phyloP scores from a whole-genome alignment of 495 filamentous ascomycete genomes.

The Trichoderma virens region DNA sequence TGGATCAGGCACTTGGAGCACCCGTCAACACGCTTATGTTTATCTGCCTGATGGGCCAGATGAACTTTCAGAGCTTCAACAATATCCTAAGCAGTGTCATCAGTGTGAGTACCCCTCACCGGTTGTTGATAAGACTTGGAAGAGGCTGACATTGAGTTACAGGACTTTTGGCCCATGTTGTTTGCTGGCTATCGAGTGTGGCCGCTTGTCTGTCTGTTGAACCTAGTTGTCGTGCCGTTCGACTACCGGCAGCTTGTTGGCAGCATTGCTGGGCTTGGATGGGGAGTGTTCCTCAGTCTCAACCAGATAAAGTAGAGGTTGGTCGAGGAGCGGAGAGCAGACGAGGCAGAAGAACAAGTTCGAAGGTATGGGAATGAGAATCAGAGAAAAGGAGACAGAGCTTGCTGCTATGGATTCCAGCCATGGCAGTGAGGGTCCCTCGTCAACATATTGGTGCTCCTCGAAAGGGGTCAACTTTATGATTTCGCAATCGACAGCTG shows the following conservation, averaged over 20 bases:
- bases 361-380: neutral
- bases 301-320: neutral
- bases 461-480: too few relatives aligned
- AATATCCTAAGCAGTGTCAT: neutral
- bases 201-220: neutral
- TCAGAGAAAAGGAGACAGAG: too few relatives aligned
- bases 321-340: neutral
- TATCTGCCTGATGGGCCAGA: slow-evolving; percentile 4
- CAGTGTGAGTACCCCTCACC: neutral
- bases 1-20: neutral
- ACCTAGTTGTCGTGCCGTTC: neutral
- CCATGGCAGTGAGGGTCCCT: neutral
- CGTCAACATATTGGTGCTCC: too few relatives aligned
- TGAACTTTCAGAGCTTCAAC: neutral
- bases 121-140: neutral
- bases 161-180: slow-evolving; percentile 2
- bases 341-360: neutral
- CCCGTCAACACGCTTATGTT: neutral
- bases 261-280: neutral
- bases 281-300: slow-evolving; percentile 2
- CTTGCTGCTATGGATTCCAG: neutral
- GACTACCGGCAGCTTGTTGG: slow-evolving; percentile 3
- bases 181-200: slow-evolving; percentile 1
- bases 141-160: neutral
- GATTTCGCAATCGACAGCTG: too few relatives aligned